A percentile compares a stretch with the other conserved stretches of the same genome.
Conservation (phyloP, 1,284 basidiomycete genomes). For the Hemileia vastatrix region DNA sequence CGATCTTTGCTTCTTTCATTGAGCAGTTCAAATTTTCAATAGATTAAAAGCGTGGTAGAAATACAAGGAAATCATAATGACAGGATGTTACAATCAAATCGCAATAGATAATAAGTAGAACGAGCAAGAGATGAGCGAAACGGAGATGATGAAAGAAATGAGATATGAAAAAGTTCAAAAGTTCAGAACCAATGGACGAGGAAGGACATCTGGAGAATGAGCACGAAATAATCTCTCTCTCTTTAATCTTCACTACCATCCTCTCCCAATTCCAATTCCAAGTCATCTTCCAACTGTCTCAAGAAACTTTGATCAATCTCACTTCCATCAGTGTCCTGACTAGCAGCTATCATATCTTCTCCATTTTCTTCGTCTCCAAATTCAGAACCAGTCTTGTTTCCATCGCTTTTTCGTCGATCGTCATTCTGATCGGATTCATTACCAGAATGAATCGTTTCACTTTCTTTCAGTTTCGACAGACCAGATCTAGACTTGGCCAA, state of each 20-base stretch:
- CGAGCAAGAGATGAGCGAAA: no score
- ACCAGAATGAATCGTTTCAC: constrained; percentile 4
- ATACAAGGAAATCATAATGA: no score
- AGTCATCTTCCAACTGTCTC: neutral
- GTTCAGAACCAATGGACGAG: no score
- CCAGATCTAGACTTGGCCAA: constrained; percentile 25
- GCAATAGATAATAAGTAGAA: no score
- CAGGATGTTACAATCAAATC: no score
- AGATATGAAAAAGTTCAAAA: no score
- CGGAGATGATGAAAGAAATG: no score
- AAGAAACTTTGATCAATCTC: neutral
- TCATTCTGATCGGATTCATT: neutral
- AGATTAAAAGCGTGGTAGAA: no score
- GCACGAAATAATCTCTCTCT: neutral
- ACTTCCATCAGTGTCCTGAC: neutral
- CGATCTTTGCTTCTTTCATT: no score
- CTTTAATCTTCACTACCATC: neutral
- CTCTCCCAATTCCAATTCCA: neutral
- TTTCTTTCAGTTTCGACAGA: constrained; percentile 26
- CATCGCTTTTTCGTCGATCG: neutral
- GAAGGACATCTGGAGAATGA: no score
- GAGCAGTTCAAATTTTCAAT: no score
- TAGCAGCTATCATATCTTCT: neutral
- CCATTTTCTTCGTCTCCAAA: neutral
- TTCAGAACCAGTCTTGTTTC: neutral